Conservation (phyloP, 164 flowering plant genomes). For the Stephania cephalantha region DNA sequence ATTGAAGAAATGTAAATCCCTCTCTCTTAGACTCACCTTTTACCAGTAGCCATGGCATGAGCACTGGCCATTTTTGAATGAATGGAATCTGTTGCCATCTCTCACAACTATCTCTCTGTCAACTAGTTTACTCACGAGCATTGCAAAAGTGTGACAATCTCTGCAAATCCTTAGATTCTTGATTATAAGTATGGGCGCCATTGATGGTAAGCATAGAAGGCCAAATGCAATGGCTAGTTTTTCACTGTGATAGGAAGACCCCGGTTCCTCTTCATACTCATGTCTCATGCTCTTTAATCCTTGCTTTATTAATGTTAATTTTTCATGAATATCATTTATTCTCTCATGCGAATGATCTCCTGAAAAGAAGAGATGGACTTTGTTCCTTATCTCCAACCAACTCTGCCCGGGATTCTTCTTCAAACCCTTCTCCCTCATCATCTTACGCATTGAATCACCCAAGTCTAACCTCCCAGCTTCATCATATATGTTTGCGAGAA, state of each 20-base stretch:
- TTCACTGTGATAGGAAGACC: conserved; percentile 36
- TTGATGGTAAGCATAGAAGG: conserved; percentile 30
- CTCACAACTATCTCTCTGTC: conserved; percentile 37
- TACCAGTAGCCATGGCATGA: conserved; percentile 42
- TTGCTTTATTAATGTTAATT: conserved; percentile 21
- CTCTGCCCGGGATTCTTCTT: conserved; percentile 38
- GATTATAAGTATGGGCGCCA: conserved; percentile 35
- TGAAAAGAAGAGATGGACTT: conserved; percentile 30
- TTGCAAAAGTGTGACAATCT: conserved; percentile 42
- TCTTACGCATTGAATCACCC: conserved; percentile 27
- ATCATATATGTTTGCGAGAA: conserved; percentile 51
- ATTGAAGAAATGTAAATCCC: neutral
- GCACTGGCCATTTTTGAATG: conserved; percentile 37
- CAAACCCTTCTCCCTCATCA: conserved; percentile 42
- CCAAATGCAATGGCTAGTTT: conserved; percentile 47
- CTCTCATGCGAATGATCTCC: conserved; percentile 33
- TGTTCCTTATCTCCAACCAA: conserved; percentile 37
- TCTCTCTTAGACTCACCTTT: neutral
- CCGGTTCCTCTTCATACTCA: conserved; percentile 15
- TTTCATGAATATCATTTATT: conserved; percentile 28
- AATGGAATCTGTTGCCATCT: conserved; percentile 44
- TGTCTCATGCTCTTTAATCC: conserved; percentile 22
- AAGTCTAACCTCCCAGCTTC: conserved; percentile 29
- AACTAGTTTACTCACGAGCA: conserved; percentile 22
- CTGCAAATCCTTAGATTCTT: conserved; percentile 38